Base-by-base conservation (phyloP, 371 early-diverging fungal genomes). In the Mucor piriformis region DNA sequence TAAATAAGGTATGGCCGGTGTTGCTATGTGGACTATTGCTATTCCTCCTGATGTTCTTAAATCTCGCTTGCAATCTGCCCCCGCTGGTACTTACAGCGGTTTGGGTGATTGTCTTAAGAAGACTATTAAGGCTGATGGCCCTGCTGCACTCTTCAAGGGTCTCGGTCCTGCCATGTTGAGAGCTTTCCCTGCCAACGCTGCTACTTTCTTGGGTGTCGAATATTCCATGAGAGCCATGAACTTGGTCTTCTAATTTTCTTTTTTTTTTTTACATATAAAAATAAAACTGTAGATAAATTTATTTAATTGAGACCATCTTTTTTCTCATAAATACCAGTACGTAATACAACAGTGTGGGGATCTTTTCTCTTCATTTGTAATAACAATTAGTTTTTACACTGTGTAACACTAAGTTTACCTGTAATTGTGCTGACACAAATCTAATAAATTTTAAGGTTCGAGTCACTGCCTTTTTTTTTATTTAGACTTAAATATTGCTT, bases 31-130 rank as follows among this genome's bases (percentile, higher is more conserved):
- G 92, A 83, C 86, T 33, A 89, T 89, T 74, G 91, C 92, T 50
- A 86, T 86, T 79, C 98, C 98, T 15, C 93, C 95, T 38, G 97
- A 97, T 85, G 97, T 96, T 34, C 84, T 98, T 74, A 98, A 98
- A 79, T 95, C 96, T 34, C 91, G 96, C 43, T 87, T 96, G 61
- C 98, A 98, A 82, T 86, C 97, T 12, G 90, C 96, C 0, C 95
- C 97, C 23, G 91, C 92, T 52, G 98, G 97, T 51, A 95, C 90
- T 44, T 96, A 96, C 82, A 83, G 78, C 27, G 96, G 96, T 33
- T 65, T 89, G 52, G 57, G 77, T 15, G 90, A 92, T 67, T 90
- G 90, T 50, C 90, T 95, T 64, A 72, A 89, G 29, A 86, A 97
- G 73, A 80, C 91, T 50, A 74, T 95, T 76, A 90, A 83, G 62